These are phyloP conservation scores for Saccharomyces hybrid DNA, from an alignment of 1,139 yeast genomes.

Conservation along the genomic window DNA sequence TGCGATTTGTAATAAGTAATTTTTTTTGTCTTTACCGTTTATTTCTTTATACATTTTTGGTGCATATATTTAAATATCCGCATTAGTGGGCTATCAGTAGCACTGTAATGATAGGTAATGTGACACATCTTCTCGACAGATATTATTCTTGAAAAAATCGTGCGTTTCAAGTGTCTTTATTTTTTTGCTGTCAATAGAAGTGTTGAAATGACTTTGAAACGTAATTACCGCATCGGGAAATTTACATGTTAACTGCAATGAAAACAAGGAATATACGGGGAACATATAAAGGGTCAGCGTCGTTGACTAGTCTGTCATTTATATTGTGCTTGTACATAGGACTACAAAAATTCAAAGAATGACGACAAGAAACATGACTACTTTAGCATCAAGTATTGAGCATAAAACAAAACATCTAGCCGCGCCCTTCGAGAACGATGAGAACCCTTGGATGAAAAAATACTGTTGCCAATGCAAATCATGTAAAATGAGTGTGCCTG, in stretches of 20 bases:
- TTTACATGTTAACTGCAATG: slow-evolving; percentile 7
- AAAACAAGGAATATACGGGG: slow-evolving; percentile 1
- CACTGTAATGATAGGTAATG: not conserved
- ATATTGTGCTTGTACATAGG: not conserved
- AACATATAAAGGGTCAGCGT: slow-evolving; percentile 4
- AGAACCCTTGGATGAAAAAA: slow-evolving; percentile 1
- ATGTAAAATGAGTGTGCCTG: slow-evolving; percentile 10
- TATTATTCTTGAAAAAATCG: not conserved
- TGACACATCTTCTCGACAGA: not conserved
- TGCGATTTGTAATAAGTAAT: not conserved
- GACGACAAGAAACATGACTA: not conserved
- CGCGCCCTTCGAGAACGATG: not conserved
- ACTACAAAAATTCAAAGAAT: not conserved
- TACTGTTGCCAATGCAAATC: slow-evolving; percentile 21
- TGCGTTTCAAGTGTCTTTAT: not conserved
- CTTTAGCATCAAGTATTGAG: not conserved
- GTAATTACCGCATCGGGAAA: slow-evolving; percentile 17
- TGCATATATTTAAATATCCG: not conserved
- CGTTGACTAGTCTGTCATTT: slow-evolving; percentile 12
- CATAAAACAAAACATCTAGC: not conserved
- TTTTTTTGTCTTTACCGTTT: not conserved
- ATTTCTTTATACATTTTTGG: not conserved
- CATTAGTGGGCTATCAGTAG: not conserved
- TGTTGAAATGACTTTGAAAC: slow-evolving; percentile 5
- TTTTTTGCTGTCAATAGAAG: not conserved